These are phyloP conservation scores for Colletotrichum sp. DNA, from an alignment of 2,329 filamentous ascomycete species.

Conservation along the genomic window DNA sequence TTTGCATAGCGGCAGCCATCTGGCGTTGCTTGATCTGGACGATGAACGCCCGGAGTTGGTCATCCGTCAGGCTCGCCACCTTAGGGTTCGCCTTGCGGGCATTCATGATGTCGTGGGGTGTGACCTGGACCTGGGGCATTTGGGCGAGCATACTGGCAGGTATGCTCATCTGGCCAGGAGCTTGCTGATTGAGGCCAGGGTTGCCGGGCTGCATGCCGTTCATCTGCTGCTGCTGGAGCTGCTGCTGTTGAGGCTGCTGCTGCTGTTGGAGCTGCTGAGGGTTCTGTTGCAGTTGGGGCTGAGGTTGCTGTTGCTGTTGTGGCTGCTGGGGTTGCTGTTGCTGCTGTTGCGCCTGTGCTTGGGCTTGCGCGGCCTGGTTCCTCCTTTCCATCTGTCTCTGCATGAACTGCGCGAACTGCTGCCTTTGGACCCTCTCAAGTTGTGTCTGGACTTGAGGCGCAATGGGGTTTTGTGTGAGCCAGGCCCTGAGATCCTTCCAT, in stretches of 20 bases:
- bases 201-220: slow-evolving; percentile 16
- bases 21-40: slow-evolving; percentile 14
- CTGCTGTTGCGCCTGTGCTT: slow-evolving; percentile 26
- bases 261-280: slow-evolving; percentile 22
- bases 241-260: slow-evolving; percentile 25
- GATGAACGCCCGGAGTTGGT: slow-evolving; percentile 23
- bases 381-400: slow-evolving; percentile 24
- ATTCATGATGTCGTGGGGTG: slow-evolving; percentile 29
- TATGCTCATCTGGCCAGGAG: slow-evolving; percentile 14
- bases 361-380: slow-evolving; percentile 12
- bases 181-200: background rate
- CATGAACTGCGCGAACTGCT: slow-evolving; percentile 39
- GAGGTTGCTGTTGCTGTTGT: slow-evolving; percentile 31
- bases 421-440: slow-evolving; percentile 39
- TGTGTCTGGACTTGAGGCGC: slow-evolving; percentile 34
- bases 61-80: slow-evolving; percentile 24
- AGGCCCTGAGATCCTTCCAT: slow-evolving; percentile 52
- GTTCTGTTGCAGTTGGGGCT: slow-evolving; percentile 20
- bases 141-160: slow-evolving; percentile 25
- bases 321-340: slow-evolving; percentile 28
- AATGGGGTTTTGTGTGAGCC: slow-evolving; percentile 43
- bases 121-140: slow-evolving; percentile 23
- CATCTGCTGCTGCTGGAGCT: slow-evolving; percentile 20
- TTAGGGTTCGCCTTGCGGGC: slow-evolving; percentile 28
- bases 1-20: slow-evolving; percentile 19